Percentiles rank a stretch among this genome's conserved stretches.
Conservation (phyloP, 192 early-diverging fungal genomes). For the Fimicolochytrium jonesii region DNA sequence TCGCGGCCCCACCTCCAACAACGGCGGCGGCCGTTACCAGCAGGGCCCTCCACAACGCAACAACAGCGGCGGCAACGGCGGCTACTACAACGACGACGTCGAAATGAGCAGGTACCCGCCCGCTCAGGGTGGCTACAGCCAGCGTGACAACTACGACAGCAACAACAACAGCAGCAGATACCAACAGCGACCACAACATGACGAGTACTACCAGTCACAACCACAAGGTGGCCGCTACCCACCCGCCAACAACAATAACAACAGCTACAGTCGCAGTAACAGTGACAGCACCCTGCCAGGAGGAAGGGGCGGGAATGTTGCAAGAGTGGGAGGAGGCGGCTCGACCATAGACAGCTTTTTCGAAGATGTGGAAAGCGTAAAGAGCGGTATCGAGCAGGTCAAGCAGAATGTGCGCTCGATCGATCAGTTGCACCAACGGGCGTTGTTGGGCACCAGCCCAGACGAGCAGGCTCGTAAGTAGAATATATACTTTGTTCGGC, state of each 20-base stretch:
- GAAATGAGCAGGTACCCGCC: not conserved
- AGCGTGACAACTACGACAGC: slow-evolving; percentile 3
- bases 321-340: not conserved
- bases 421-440: slow-evolving; percentile 24
- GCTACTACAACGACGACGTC: not conserved
- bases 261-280: not conserved
- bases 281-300: not conserved
- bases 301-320: not conserved
- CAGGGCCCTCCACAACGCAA: not conserved
- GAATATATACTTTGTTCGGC: too few relatives aligned
- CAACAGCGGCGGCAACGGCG: not conserved
- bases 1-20: slow-evolving; percentile 1
- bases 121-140: too few relatives aligned
- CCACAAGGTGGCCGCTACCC: not conserved
- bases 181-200: not conserved
- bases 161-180: slow-evolving; percentile 2
- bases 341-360: slow-evolving; percentile 20
- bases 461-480: slow-evolving; percentile 26
- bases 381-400: slow-evolving; percentile 25
- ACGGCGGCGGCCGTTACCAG: not conserved
- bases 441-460: slow-evolving; percentile 20
- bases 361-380: slow-evolving; percentile 22
- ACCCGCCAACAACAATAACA: not conserved
- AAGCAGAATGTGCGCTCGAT: slow-evolving; percentile 11
- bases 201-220: not conserved